A percentile compares a stretch with the other conserved stretches of the same genome.
Conservation (phyloP, 768 basidiomycete genomes). For the Wakefieldia striispora region DNA sequence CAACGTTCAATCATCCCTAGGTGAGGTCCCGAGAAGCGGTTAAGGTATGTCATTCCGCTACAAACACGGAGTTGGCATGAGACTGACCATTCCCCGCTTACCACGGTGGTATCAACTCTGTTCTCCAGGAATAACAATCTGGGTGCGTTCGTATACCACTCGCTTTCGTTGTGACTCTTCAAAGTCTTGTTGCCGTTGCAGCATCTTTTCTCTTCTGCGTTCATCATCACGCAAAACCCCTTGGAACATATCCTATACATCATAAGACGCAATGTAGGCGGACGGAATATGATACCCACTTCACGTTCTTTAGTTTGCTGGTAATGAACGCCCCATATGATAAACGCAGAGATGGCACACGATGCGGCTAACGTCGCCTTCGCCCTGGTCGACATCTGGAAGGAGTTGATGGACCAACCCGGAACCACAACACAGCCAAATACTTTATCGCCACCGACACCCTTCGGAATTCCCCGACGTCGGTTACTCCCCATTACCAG, state of each 20-base stretch:
- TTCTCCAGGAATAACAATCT: conserved; percentile 29
- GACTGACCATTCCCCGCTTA: conserved; percentile 2
- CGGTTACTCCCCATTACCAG: conserved; percentile 8
- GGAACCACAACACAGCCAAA: conserved; percentile 41
- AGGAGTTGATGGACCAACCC: background rate
- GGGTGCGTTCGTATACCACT: conserved; percentile 60
- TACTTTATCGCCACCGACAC: conserved; percentile 22
- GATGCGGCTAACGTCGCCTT: conserved; percentile 74
- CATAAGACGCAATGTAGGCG: conserved; percentile 5
- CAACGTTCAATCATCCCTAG: no score
- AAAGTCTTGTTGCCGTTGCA: conserved; percentile 59
- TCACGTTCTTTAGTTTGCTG: conserved; percentile 82
- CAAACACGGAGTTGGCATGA: no score
- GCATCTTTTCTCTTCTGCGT: conserved; percentile 70
- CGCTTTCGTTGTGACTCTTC: conserved; percentile 61
- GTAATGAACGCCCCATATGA: conserved; percentile 88
- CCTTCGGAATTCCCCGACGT: conserved; percentile 6
- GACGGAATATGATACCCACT: conserved; percentile 37
- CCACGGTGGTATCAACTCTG: conserved; percentile 1
- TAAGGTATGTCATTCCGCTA: no score
- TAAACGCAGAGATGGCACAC: conserved; percentile 57
- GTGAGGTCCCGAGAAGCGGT: no score
- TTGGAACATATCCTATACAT: conserved; percentile 77
- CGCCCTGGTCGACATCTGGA: conserved; percentile 61
- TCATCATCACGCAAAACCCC: conserved; percentile 90